These are phyloP conservation scores for Linum trigynum DNA, from an alignment of 345 rosid genomes.

Conservation along the genomic window DNA sequence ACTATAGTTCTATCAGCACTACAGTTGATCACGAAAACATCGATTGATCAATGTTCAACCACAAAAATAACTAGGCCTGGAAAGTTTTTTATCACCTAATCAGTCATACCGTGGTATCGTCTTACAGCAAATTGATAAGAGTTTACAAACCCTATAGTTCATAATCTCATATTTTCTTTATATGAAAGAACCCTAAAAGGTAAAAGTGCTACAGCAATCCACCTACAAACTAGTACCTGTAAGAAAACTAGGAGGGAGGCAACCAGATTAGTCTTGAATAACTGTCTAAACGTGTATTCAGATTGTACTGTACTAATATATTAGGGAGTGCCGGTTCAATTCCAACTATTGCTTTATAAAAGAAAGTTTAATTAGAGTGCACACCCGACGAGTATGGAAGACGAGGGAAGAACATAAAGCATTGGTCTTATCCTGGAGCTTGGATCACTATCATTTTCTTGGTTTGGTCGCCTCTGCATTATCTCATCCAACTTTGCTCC, in stretches of 20 bases:
- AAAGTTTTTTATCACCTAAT: neutral
- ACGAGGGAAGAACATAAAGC: constrained; percentile 76
- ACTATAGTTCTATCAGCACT: neutral
- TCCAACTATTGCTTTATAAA: too few relatives aligned
- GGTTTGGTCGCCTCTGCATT: constrained; percentile 31
- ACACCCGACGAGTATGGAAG: constrained; percentile 95
- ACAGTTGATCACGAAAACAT: neutral
- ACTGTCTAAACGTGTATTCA: too few relatives aligned
- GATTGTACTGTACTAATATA: too few relatives aligned
- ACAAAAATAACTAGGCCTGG: neutral
- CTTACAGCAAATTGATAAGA: neutral
- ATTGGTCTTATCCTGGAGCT: constrained; percentile 52
- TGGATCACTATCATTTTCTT: constrained; percentile 34
- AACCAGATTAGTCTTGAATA: too few relatives aligned
- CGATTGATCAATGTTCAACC: neutral
- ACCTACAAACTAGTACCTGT: neutral
- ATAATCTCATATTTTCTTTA: neutral
- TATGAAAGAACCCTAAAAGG: too few relatives aligned
- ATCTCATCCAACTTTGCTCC: constrained; percentile 63
- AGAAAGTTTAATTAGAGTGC: constrained; percentile 3
- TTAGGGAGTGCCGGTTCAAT: too few relatives aligned
- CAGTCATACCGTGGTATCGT: neutral
- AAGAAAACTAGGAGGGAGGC: neutral
- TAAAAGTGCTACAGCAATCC: neutral
- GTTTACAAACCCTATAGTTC: neutral